Base-by-base conservation (phyloP, 192 early-diverging fungal species). In the Coemansia sp. region DNA sequence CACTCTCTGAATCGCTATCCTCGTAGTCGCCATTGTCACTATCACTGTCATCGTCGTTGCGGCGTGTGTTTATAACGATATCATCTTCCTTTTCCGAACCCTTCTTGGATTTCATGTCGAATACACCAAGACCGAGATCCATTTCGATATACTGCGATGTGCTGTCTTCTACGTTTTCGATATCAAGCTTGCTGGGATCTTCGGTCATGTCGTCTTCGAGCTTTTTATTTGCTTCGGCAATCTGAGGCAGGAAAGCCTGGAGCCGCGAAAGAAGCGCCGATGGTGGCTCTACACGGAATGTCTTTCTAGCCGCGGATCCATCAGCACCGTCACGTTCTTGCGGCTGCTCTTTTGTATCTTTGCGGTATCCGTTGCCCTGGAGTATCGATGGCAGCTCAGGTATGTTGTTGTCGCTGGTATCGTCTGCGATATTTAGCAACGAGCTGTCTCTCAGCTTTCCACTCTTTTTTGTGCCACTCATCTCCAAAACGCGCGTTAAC, bases 91-190 rank as follows among this genome's bases (percentile, higher is more conserved):
- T 25, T 14, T 29, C 28, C 11, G 22, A 23, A 15, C 68, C 53
- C 50, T 62, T 55, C 48, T 75, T 81, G 9, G 68, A 65, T 34
- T 75, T 81, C 71, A 75, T 70, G 44, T 75, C 79, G 59, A 81
- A 75, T 10, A 75, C 69, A 28, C 73, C 79, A 25, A 75, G 61
- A 1, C 73, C 73, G 19, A 75, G 54, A 29, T 81, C 79, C 79
- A 81, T 75, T 29, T 81, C 79, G 25, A 75, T 75, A 53, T 81
- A 75, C 61, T 75, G 73, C 6, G 55, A 38, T 13, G 68, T 62
- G 19, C 75, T 53, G 7, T 64, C 56, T 31, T 57, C 61, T 10
- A 81, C 61, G 27, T 81, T 81, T 31, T 81, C 78, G 22, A 81
- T 81, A 15, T 81, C 66, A 4, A 72, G 34, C 33, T 72, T 71